Evolutionary conservation across 257 asterid genomes (phyloP), one percentile per base, ranked within the genome.

Genomic region (Nicotiana obtusifolia): DNA sequence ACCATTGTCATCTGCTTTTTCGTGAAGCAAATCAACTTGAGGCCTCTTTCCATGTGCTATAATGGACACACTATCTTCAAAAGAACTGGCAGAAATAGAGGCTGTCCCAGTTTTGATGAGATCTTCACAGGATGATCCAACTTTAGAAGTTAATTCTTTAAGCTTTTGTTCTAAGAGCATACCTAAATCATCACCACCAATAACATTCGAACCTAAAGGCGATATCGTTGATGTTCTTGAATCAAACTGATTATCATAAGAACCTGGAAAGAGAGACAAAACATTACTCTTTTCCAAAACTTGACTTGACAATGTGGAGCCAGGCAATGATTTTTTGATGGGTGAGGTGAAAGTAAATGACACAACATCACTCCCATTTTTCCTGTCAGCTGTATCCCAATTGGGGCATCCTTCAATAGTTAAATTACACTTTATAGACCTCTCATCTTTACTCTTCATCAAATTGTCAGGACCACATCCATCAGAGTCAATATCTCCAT

Each of bases 321-420:
- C 90, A 81, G 88, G 81, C 60, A 87, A 85, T 17, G 93, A 76
- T 82, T 91, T 96, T 83, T 96, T 94, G 6, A 96, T 92, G 26
- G 99, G 99, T 68, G 99, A 96, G 68, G 95, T 91, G 85, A 96
- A 96, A 81, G 99, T 96, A 89, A 96, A 96, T 37, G 99, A 96
- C 76, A 96, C 97, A 7, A 96, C 95, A 86, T 96, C 98, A 81
- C 79, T 83, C 83, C 92, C 85, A 85, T 73, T 93, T 78, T 86
- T 89, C 87, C 87, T 88, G 82, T 89, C 98, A 81, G 87, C 77
- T 82, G 84, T 84, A 78, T 91, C 93, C 95, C 95, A 94, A 47
- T 89, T 81, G 26, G 89, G 76, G 82, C 82, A 88, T 83, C 84
- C 88, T 82, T 88, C 93, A 85, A 83, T 84, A 14, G 93, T 85